Percentiles rank a stretch among this genome's conserved stretches.
Evolutionary conservation across 2,329 filamentous ascomycete genomes (phyloP).

Genomic region (Diaporthe aspalathi): DNA sequence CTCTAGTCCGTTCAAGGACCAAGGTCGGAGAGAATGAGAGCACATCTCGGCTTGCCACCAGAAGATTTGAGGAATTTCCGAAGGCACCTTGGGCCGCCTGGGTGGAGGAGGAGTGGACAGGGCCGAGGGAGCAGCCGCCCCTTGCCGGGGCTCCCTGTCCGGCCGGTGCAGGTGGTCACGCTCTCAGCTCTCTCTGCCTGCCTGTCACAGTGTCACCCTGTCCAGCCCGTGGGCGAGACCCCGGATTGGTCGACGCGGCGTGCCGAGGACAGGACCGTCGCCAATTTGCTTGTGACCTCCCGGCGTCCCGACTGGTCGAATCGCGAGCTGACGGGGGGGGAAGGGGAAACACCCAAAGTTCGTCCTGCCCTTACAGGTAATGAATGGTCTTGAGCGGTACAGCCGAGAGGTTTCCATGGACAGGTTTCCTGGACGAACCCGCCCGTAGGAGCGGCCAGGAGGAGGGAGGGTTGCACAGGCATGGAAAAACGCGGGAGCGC

Average conservation of each 20-base stretch:
- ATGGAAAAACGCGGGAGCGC: slow-evolving; percentile 11
- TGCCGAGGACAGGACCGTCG: background rate
- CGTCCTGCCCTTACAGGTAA: too few species aligned
- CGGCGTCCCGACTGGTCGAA: slow-evolving; percentile 29
- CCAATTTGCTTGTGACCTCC: background rate
- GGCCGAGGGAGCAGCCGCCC: background rate
- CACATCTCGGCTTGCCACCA: too few species aligned
- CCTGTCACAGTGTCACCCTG: background rate
- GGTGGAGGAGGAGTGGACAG: too few species aligned
- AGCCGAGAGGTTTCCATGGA: background rate
- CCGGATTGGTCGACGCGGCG: slow-evolving; percentile 30
- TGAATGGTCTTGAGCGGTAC: too few species aligned
- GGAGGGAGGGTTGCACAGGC: slow-evolving; percentile 18
- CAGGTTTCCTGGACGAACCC: background rate
- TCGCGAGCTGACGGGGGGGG: slow-evolving; percentile 21
- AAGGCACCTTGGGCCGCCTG: too few species aligned
- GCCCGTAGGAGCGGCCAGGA: slow-evolving; percentile 6
- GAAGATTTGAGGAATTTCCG: too few species aligned
- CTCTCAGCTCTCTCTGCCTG: too few species aligned
- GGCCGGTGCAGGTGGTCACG: background rate
- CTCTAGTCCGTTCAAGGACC: slow-evolving; percentile 5
- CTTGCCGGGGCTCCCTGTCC: background rate
- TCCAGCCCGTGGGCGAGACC: slow-evolving; percentile 12
- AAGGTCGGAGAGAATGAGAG: background rate
- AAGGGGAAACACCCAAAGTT: too few species aligned